phyloP scores from a whole-genome alignment of 1,284 basidiomycete species.

The Lentinula novae-zelandiae region DNA sequence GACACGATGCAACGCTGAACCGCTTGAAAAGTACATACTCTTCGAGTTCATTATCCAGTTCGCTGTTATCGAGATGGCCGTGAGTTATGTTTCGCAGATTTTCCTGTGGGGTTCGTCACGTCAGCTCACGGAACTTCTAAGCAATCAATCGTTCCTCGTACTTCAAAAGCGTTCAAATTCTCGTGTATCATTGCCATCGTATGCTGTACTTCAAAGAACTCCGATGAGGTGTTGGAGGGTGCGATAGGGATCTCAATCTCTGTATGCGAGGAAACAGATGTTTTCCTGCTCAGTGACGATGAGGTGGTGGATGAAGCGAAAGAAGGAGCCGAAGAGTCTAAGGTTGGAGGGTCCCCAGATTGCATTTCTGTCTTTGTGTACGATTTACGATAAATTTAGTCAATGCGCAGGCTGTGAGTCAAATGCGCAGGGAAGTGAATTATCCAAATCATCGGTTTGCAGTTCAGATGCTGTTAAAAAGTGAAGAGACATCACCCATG shows the following conservation, averaged over 20 bases:
- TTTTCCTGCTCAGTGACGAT: conserved; percentile 1
- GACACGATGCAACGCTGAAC: background rate
- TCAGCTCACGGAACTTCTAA: background rate
- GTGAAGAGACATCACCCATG: background rate
- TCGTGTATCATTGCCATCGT: conserved; percentile 5
- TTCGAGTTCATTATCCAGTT: background rate
- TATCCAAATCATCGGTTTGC: background rate
- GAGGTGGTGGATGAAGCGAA: background rate
- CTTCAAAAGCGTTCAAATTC: background rate
- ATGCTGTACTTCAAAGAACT: background rate
- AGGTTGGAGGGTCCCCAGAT: background rate
- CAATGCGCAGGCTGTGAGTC: background rate
- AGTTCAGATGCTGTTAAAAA: background rate
- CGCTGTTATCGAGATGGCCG: background rate
- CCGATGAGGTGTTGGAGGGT: background rate
- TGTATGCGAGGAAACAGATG: background rate
- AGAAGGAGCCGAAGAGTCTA: background rate
- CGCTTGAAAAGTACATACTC: background rate
- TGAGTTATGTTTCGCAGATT: background rate
- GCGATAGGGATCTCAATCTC: background rate
- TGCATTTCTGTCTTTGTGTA: background rate
- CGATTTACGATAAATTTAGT: background rate
- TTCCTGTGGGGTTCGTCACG: background rate
- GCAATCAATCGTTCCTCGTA: background rate
- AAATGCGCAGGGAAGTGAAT: background rate